A percentile compares a stretch with the other conserved stretches of the same genome.
These are phyloP conservation scores for Scheffersomyces cryptocercus DNA, from an alignment of 1,139 yeast species.

Conservation along the genomic window DNA sequence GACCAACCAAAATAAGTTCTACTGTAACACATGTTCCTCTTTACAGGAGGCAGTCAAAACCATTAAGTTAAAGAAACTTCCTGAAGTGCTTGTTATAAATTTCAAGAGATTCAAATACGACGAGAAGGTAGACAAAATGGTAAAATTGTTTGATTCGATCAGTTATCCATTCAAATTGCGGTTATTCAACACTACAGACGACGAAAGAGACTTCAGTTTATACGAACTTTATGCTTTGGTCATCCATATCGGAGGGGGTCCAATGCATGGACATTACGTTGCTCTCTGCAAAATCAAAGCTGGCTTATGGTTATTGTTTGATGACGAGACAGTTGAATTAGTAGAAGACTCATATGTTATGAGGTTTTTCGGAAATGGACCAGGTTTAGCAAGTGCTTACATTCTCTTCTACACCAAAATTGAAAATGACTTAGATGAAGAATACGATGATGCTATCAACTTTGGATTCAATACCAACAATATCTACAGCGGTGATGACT, in stretches of 20 bases:
- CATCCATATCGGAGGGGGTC: constrained; percentile 96
- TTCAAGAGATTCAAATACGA: constrained; percentile 89
- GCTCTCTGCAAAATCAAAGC: constrained; percentile 77
- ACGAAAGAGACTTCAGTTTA: constrained; percentile 33
- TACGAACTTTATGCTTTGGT: constrained; percentile 86
- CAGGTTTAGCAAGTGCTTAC: constrained; percentile 90
- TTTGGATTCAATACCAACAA: constrained; percentile 33
- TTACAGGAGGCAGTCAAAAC: constrained; percentile 94
- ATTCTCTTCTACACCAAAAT: constrained; percentile 66
- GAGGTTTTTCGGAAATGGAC: constrained; percentile 86
- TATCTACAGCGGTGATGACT: constrained; percentile 34
- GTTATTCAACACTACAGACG: constrained; percentile 71
- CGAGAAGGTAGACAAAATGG: constrained; percentile 78
- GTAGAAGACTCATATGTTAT: constrained; percentile 83
- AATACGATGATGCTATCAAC: constrained; percentile 20
- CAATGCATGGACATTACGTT: constrained; percentile 96
- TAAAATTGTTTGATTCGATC: constrained; percentile 83
- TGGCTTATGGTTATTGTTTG: constrained; percentile 88
- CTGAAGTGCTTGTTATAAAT: constrained; percentile 78
- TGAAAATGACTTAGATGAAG: constrained; percentile 20
- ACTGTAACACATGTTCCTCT: constrained; percentile 88
- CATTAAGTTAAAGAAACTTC: constrained; percentile 78
- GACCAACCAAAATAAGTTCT: constrained; percentile 85
- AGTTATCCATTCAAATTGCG: constrained; percentile 76
- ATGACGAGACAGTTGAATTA: constrained; percentile 91